Base-by-base conservation (phyloP, 768 basidiomycete genomes). In the Kwoniella newhampshirensis region DNA sequence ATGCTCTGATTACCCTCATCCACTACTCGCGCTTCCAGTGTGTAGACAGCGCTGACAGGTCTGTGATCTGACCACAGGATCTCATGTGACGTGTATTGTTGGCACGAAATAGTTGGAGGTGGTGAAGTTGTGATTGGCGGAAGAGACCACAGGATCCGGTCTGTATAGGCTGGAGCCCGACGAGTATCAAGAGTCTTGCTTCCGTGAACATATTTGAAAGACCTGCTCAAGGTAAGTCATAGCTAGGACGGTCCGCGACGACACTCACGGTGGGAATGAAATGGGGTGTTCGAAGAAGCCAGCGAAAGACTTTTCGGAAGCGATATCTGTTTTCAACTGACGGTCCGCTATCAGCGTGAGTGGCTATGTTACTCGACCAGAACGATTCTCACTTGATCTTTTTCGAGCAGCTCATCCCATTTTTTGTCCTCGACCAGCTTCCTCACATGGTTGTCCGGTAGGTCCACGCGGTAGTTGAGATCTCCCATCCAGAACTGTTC, bases 401-500 rank as follows among this genome's bases (percentile, higher is more conserved):
- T 63, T 47, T 66, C 58, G 18, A 74, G 59, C 17, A 76, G 52
- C 4, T 43, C 47, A 8, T 36, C 39, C 65, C 66, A 73, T 9
- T 57, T 51, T 28, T 60, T 59, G 50, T 57, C 60, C 40, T 63
- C 54, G 11, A 68, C 62, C 37, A 66, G 56, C 5, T 54, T 41
- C 35, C 58, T 51, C 28, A 71, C 48, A 1, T 57, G 56, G 27
- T 66, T 56, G 35, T 68, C 71, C 11, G 54, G 54, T 36, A 66
- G 36, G 18, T 71, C 71, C 3, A 76, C 32, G 9, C 75, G 63
- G 47, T 73, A 76, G 54, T 76, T 76, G 36, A 76, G 54, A 50
- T 76, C 75, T 2, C 75, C 75, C 15, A 74, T 49, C 65, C 71
- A 74, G 59, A 73, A 68, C 71, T 73, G 43, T 32, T 32, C 20